Evolutionary conservation across 2,329 filamentous ascomycete genomes (phyloP).

Genomic region (Colletotrichum neosansevieriae): DNA sequence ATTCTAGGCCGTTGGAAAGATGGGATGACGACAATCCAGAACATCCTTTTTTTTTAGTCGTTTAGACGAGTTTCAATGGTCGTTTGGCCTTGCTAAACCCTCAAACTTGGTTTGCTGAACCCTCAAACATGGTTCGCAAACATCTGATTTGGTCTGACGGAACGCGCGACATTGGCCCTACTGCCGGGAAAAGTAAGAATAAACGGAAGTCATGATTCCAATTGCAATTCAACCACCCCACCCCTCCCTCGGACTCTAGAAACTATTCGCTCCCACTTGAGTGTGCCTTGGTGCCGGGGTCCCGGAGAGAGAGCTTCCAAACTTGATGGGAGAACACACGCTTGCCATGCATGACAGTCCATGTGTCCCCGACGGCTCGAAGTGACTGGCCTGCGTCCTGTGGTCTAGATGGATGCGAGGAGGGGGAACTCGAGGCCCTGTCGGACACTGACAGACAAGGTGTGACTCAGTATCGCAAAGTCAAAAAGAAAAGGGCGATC

Average conservation of each 20-base stretch:
- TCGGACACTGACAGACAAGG: slow-evolving; percentile 7
- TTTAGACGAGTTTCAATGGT: neutral
- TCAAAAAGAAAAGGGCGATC: slow-evolving; percentile 1
- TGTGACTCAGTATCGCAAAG: slow-evolving; percentile 16
- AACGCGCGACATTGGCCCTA: slow-evolving; percentile 7
- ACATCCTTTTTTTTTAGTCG: neutral
- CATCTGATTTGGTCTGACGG: neutral
- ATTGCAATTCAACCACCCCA: neutral
- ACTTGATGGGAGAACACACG: neutral
- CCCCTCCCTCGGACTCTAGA: neutral
- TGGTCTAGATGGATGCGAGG: neutral
- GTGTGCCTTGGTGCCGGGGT: neutral
- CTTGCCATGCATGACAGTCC: slow-evolving; percentile 30
- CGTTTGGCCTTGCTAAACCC: slow-evolving; percentile 4
- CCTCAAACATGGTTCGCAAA: neutral
- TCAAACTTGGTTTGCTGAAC: neutral
- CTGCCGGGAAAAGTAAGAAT: neutral
- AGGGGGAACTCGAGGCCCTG: neutral
- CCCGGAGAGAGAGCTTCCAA: neutral
- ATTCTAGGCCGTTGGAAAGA: neutral
- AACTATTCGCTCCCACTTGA: neutral
- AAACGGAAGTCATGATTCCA: neutral
- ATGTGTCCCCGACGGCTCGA: slow-evolving; percentile 18
- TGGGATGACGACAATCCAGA: neutral
- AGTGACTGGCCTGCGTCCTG: slow-evolving; percentile 16